Conservation (phyloP, 208 protist species). For the Histomonas meleagridis region DNA sequence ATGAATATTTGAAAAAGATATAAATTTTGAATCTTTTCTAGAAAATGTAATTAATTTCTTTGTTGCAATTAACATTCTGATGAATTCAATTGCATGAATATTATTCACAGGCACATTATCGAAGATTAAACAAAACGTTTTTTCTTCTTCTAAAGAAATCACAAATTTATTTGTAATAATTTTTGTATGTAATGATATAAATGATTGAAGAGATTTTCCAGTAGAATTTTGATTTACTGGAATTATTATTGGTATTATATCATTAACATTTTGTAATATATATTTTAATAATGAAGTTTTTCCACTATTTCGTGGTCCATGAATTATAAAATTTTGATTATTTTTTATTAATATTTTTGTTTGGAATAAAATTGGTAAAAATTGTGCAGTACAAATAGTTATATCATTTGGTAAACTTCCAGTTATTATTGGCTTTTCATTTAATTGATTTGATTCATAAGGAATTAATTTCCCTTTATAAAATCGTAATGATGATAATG, state of each 20-base stretch:
- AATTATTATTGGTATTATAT: not conserved
- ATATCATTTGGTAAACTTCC: not conserved
- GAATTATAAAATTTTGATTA: not conserved
- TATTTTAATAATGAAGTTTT: not conserved
- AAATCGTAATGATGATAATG: not conserved
- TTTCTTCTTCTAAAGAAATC: not conserved
- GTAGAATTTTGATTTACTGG: not conserved
- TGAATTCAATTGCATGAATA: not conserved
- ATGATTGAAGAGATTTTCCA: not conserved
- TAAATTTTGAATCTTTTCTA: not conserved
- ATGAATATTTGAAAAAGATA: not conserved
- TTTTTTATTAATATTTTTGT: not conserved
- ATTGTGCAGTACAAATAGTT: not conserved
- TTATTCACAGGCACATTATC: not conserved
- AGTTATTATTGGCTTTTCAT: not conserved
- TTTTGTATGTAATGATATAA: not conserved
- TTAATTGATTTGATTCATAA: not conserved
- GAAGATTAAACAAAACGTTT: not conserved
- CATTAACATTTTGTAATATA: not conserved
- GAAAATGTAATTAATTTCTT: not conserved
- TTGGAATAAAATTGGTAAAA: not conserved
- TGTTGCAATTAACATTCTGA: not conserved
- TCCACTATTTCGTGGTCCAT: not conserved
- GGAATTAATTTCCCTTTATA: conserved; percentile 31
- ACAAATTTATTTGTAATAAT: not conserved